Evolutionary conservation across 2,329 filamentous ascomycete species (phyloP).

Genomic region (Teratosphaeriaceae sp.): DNA sequence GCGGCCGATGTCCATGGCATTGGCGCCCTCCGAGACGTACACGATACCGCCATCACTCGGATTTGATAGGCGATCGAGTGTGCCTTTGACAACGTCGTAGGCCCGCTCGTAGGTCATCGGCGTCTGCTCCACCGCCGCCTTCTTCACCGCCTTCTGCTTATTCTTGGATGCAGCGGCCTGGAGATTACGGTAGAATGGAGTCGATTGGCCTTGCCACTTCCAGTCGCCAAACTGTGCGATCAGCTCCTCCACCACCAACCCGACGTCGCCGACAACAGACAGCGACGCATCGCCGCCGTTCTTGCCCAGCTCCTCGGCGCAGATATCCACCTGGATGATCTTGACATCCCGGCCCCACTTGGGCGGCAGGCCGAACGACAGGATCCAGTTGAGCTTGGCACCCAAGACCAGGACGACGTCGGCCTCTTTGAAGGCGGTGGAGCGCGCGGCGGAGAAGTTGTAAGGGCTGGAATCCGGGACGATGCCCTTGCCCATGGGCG

Average conservation of each 20-base stretch:
- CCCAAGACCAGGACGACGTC: conserved; percentile 51
- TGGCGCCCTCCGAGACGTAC: conserved; percentile 53
- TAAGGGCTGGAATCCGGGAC: conserved; percentile 47
- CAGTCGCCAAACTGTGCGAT: conserved; percentile 36
- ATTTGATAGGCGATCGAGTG: conserved; percentile 41
- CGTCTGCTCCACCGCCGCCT: conserved; percentile 33
- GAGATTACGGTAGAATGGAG: conserved; percentile 30
- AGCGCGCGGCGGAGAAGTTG: conserved; percentile 49
- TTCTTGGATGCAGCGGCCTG: conserved; percentile 39
- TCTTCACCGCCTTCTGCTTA: conserved; percentile 37
- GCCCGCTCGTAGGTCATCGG: conserved; percentile 46
- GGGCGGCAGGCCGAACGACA: conserved; percentile 49
- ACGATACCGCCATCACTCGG: conserved; percentile 43
- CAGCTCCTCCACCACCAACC: conserved; percentile 43
- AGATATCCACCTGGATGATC: conserved; percentile 52
- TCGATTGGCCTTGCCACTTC: conserved; percentile 34
- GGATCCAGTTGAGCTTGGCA: conserved; percentile 52
- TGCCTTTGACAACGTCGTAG: conserved; percentile 47
- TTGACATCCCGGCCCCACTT: conserved; percentile 47
- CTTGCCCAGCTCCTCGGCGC: conserved; percentile 47
- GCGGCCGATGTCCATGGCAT: conserved; percentile 56
- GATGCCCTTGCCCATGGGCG: conserved; percentile 55
- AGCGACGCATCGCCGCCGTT: conserved; percentile 44
- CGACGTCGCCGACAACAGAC: conserved; percentile 47
- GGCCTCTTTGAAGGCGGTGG: conserved; percentile 46